A percentile compares a stretch with the other conserved stretches of the same genome.
phyloP scores from a whole-genome alignment of 352 stramenopile species.

The Paralagenidium karlingii region DNA sequence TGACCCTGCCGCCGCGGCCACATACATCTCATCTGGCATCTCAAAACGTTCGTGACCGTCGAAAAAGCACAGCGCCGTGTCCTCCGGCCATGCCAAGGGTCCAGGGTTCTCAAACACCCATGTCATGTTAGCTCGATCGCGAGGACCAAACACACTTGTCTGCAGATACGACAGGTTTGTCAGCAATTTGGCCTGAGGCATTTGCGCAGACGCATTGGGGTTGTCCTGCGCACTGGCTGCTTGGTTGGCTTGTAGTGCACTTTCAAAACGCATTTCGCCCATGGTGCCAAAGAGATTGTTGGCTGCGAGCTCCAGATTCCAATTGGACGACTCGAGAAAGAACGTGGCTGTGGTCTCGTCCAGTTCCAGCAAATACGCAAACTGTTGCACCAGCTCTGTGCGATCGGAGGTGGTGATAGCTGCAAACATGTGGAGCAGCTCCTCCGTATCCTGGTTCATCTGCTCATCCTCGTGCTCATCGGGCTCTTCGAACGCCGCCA shows the following conservation, averaged over 20 bases:
- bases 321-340: slow-evolving; percentile 82
- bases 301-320: slow-evolving; percentile 75
- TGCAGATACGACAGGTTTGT: too few relatives aligned
- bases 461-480: too few relatives aligned
- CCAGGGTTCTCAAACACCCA: slow-evolving; percentile 70
- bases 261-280: too few relatives aligned
- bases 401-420: slow-evolving; percentile 80
- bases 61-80: slow-evolving; percentile 47
- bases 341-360: slow-evolving; percentile 59
- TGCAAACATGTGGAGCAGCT: slow-evolving; percentile 79
- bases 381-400: slow-evolving; percentile 75
- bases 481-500: too few relatives aligned
- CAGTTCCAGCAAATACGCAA: slow-evolving; percentile 59
- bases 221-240: too few relatives aligned
- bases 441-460: too few relatives aligned
- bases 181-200: too few relatives aligned
- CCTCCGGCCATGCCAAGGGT: slow-evolving; percentile 31
- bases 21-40: slow-evolving; percentile 32
- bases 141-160: too few relatives aligned
- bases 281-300: slow-evolving; percentile 77
- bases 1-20: slow-evolving; percentile 21
- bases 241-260: too few relatives aligned
- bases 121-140: too few relatives aligned
- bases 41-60: slow-evolving; percentile 50
- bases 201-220: too few relatives aligned